A percentile compares a stretch with the other conserved stretches of the same genome.
phyloP scores from a whole-genome alignment of 495 filamentous ascomycete species.

The Hyaloscypha finlandica region DNA sequence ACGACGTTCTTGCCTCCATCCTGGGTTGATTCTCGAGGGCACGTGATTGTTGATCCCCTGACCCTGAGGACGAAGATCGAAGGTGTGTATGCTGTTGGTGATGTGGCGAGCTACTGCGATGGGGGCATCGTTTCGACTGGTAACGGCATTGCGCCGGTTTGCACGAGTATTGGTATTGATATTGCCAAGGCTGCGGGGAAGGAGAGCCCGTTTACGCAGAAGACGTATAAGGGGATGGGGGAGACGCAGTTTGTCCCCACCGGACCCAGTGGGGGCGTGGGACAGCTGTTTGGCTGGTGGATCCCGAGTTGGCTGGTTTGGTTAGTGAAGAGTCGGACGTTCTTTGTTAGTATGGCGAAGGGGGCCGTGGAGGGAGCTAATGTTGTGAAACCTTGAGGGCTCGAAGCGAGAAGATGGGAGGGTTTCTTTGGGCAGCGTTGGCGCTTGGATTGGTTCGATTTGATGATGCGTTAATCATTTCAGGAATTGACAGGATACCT shows the following conservation, averaged over 20 bases:
- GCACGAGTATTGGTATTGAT: conserved; percentile 22
- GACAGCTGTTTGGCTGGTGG: conserved; percentile 47
- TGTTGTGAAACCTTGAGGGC: background rate
- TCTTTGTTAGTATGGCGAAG: conserved; percentile 3
- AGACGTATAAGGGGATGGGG: conserved; percentile 43
- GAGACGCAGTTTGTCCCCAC: conserved; percentile 49
- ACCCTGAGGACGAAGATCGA: conserved; percentile 33
- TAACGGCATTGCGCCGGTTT: conserved; percentile 9
- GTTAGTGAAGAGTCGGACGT: conserved; percentile 45
- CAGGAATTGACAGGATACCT: background rate
- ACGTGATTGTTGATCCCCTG: conserved; percentile 48
- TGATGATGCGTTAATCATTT: background rate
- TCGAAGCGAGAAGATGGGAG: background rate
- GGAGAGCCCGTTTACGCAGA: conserved; percentile 23
- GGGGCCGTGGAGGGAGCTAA: background rate
- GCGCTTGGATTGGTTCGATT: background rate
- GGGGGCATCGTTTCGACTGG: conserved; percentile 6
- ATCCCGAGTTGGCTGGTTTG: conserved; percentile 55
- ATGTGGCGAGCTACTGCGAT: conserved; percentile 36
- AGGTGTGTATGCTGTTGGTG: conserved; percentile 42
- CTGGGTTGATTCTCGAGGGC: conserved; percentile 44
- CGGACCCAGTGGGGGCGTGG: conserved; percentile 54
- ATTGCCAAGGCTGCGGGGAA: conserved; percentile 13
- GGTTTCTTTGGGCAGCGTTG: background rate
- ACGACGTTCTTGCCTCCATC: conserved; percentile 49